These are phyloP conservation scores for Ambrosiella xylebori DNA, from an alignment of 2,329 filamentous ascomycete species.

Conservation along the genomic window DNA sequence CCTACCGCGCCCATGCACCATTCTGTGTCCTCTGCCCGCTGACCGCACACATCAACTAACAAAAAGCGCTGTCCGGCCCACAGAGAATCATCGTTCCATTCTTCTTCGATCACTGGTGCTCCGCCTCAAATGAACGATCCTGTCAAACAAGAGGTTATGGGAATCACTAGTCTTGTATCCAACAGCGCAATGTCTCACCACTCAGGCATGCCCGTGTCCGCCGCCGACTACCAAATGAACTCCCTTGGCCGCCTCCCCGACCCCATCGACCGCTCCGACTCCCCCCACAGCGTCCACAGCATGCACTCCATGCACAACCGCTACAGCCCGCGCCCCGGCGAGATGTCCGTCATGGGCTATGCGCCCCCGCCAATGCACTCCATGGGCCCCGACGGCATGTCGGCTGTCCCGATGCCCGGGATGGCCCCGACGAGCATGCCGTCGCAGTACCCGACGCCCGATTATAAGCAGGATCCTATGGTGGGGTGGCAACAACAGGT, in stretches of 20 bases:
- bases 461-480: slow-evolving; percentile 12
- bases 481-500: slow-evolving; percentile 11
- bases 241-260: slow-evolving; percentile 16
- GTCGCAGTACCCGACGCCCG: slow-evolving; percentile 12
- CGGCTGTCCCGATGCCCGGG: slow-evolving; percentile 22
- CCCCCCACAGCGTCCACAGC: slow-evolving; percentile 43
- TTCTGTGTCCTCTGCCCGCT: too few relatives aligned
- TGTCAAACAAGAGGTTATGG: slow-evolving; percentile 15
- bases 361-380: slow-evolving; percentile 35
- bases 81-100: background rate
- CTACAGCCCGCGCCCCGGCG: slow-evolving; percentile 24
- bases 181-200: slow-evolving; percentile 13
- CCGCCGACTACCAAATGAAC: slow-evolving; percentile 17
- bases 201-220: slow-evolving; percentile 16
- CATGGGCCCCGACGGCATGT: slow-evolving; percentile 22
- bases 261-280: slow-evolving; percentile 35
- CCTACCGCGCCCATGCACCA: too few relatives aligned
- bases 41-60: background rate
- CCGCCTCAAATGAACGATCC: slow-evolving; percentile 14
- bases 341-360: slow-evolving; percentile 25
- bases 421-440: slow-evolving; percentile 12
- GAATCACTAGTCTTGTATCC: slow-evolving; percentile 15
- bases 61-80: background rate
- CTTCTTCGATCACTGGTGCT: background rate
- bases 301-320: slow-evolving; percentile 39